Base-by-base conservation (phyloP, 2,329 filamentous ascomycete species). In the Shiraia sp. region DNA sequence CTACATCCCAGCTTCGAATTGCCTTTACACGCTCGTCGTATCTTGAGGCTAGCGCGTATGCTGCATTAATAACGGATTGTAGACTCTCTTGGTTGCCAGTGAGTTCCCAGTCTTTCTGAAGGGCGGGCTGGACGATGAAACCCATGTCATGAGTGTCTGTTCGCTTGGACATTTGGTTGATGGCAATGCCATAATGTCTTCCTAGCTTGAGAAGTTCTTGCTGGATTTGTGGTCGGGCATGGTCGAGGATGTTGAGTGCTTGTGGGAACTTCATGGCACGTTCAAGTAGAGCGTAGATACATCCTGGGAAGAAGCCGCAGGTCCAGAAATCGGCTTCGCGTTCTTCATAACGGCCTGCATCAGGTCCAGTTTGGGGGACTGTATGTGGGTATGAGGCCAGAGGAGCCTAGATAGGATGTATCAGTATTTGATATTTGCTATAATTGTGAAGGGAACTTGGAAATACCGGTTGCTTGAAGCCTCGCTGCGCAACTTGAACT, bases 81-180 rank as follows among this genome's bases (percentile, higher is more conserved):
- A 76, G 44, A 28, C 72, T 74, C n/a, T 63, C 47, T 7, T 43
- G 32, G 32, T 72, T 69, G 0, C 71, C 70, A 0, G 69, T 74
- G 4, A 79, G 54, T 27, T 78, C 73, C 72, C 72, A 80, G 19
- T 76, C 72, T 19, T 71, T 65, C 15, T 71, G 69, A 0, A 78
- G 53, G 1, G 75, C 72, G 0, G 77, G 77, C 36, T 74, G 70
- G 4, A 79, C 70, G 17, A 81, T 80, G 49, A 81, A 81, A 0
- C 77, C 76, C 43, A 81, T 70, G 29, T 80, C 78, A 42, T 80
- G 78, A 0, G 77, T 80, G 39, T 79, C 75, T 3, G 68, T 79
- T 22, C 74, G 52, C 3, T 51, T 47, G 1, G 63, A 65, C 65
- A 70, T 44, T 44, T 59, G 7, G 12, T 61, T 58, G 36, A 68